Conservation (phyloP, 75 land plant genomes). For the Gnetum montanum region DNA sequence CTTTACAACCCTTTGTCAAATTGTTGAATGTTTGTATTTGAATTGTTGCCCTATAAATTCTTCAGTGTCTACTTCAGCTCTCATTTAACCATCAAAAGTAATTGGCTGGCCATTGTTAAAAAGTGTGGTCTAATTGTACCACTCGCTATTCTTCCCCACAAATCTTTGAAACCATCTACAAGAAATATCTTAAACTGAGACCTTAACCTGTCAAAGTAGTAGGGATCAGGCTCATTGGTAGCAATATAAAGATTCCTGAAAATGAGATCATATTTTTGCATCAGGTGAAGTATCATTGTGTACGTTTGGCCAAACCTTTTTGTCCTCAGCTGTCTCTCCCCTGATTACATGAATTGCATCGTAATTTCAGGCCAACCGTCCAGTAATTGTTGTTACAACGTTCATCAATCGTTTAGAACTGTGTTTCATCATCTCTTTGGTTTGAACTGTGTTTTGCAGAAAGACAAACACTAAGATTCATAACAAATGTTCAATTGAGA, state of each 20-base stretch:
- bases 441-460: conserved; percentile 41
- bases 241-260: conserved; percentile 74
- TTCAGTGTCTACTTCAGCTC: conserved; percentile 85
- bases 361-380: conserved; percentile 82
- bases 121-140: conserved; percentile 69
- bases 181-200: conserved; percentile 56
- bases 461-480: conserved; percentile 76
- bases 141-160: conserved; percentile 82
- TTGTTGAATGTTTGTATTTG: conserved; percentile 77
- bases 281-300: conserved; percentile 79
- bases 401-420: conserved; percentile 82
- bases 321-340: conserved; percentile 69
- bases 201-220: conserved; percentile 75
- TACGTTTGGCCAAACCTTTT: conserved; percentile 73
- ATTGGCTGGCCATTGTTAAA: conserved; percentile 55
- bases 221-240: conserved; percentile 68
- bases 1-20: conserved; percentile 86
- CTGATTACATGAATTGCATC: conserved; percentile 85
- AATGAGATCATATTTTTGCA: conserved; percentile 23
- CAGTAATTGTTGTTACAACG: conserved; percentile 71
- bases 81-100: conserved; percentile 94
- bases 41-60: conserved; percentile 77
- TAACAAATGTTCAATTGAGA: conserved; percentile 78
- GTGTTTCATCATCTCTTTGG: conserved; percentile 64
- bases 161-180: conserved; percentile 72